A percentile compares a stretch with the other conserved stretches of the same genome.
phyloP scores from a whole-genome alignment of 345 rosid genomes.

The Microthlaspi erraticum region DNA sequence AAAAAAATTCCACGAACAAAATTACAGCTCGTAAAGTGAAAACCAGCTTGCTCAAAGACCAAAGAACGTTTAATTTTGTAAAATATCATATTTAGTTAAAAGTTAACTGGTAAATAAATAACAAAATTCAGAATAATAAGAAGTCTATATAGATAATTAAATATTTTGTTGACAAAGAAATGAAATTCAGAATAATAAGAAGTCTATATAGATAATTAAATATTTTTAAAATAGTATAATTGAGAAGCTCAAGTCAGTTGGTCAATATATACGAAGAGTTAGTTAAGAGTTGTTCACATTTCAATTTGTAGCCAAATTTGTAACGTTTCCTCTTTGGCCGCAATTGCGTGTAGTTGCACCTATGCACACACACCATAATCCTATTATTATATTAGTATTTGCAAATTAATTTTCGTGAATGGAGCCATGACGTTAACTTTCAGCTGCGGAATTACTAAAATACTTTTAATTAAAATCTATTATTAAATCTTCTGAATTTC shows the following conservation, averaged over 20 bases:
- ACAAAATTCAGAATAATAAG: too few relatives aligned
- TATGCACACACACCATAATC: conserved; percentile 14
- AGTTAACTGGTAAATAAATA: background rate
- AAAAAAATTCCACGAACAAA: background rate
- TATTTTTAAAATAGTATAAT: too few relatives aligned
- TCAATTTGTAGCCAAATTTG: conserved; percentile 9
- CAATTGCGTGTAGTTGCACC: conserved; percentile 12
- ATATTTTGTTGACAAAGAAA: too few relatives aligned
- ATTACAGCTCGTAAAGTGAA: background rate
- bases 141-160: too few relatives aligned
- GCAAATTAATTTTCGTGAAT: too few relatives aligned
- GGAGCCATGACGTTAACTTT: too few relatives aligned
- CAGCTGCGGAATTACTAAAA: too few relatives aligned
- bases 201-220: too few relatives aligned
- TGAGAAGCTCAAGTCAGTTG: conserved; percentile 19
- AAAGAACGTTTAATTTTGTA: background rate
- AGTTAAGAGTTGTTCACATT: conserved; percentile 41
- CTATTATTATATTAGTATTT: too few relatives aligned
- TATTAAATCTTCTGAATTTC: too few relatives aligned
- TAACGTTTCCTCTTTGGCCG: conserved; percentile 18
- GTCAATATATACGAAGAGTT: conserved; percentile 12
- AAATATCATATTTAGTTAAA: background rate
- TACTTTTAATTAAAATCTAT: too few relatives aligned
- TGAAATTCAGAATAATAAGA: too few relatives aligned
- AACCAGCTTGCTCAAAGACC: background rate